phyloP scores from a whole-genome alignment of 2,329 filamentous ascomycete species.

The Pseudopithomyces chartarum region DNA sequence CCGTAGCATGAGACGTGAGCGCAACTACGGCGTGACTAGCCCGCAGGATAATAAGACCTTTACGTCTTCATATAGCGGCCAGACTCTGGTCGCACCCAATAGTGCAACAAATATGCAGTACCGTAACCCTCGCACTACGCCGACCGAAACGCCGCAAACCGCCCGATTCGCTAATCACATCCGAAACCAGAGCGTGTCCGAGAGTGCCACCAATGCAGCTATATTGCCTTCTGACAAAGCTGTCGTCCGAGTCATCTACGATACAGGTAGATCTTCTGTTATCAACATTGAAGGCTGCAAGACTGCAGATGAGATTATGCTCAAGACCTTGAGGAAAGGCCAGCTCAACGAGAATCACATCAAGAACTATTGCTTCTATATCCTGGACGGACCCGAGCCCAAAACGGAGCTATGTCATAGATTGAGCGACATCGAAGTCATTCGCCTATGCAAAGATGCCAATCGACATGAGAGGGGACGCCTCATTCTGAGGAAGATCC shows the following conservation, averaged over 20 bases:
- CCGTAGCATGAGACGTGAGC: slow-evolving; percentile 57
- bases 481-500: slow-evolving; percentile 89
- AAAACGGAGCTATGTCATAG: slow-evolving; percentile 81
- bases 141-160: slow-evolving; percentile 66
- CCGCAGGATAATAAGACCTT: slow-evolving; percentile 62
- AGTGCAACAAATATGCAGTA: slow-evolving; percentile 51
- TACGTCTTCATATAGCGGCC: slow-evolving; percentile 58
- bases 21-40: slow-evolving; percentile 63
- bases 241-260: slow-evolving; percentile 91
- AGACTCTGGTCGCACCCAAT: slow-evolving; percentile 59
- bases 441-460: slow-evolving; percentile 87
- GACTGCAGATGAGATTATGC: slow-evolving; percentile 90
- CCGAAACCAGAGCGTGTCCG: slow-evolving; percentile 75
- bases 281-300: slow-evolving; percentile 91
- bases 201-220: slow-evolving; percentile 76
- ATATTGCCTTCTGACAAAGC: slow-evolving; percentile 84
- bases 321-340: slow-evolving; percentile 86
- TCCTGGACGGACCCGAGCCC: slow-evolving; percentile 82
- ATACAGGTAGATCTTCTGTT: slow-evolving; percentile 88
- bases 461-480: slow-evolving; percentile 85
- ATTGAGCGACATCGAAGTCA: slow-evolving; percentile 83
- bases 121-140: slow-evolving; percentile 52
- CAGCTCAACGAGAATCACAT: slow-evolving; percentile 87
- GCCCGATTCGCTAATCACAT: slow-evolving; percentile 71
- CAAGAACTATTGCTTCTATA: slow-evolving; percentile 96